These are phyloP conservation scores for Trapa bicornis DNA, from an alignment of 345 rosid genomes.

Conservation along the genomic window DNA sequence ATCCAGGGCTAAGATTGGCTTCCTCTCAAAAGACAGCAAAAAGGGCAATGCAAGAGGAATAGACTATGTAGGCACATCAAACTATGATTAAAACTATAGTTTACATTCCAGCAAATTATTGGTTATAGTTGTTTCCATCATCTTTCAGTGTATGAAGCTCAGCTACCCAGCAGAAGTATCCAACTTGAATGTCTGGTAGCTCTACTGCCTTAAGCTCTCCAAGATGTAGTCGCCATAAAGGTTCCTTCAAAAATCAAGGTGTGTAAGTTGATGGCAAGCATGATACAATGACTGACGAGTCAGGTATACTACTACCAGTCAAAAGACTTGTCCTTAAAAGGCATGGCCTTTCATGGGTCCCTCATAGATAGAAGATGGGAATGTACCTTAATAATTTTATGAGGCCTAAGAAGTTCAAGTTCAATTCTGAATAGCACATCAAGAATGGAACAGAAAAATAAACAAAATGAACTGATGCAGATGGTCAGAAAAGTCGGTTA, in stretches of 20 bases:
- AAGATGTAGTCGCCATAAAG: constrained; percentile 77
- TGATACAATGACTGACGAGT: not conserved
- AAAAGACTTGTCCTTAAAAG: no score
- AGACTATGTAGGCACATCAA: no score
- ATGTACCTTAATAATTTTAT: no score
- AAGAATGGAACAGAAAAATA: not conserved
- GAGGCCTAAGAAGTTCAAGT: not conserved
- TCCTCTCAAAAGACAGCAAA: no score
- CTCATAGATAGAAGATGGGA: no score
- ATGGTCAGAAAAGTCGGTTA: not conserved
- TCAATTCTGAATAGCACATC: not conserved
- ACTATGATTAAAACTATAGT: no score
- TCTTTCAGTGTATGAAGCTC: not conserved
- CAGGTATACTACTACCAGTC: no score
- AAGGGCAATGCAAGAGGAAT: no score
- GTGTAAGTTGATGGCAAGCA: not conserved
- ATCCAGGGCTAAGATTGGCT: no score
- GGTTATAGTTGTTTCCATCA: not conserved
- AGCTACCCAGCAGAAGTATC: not conserved
- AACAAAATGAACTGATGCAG: no score
- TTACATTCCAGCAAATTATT: no score
- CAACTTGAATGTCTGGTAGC: not conserved
- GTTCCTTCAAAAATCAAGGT: constrained; percentile 39
- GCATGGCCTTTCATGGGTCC: no score
- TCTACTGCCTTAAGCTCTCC: constrained; percentile 64